These are phyloP conservation scores for Rhodotorula sp. DNA, from an alignment of 1,284 basidiomycete species.

Conservation along the genomic window DNA sequence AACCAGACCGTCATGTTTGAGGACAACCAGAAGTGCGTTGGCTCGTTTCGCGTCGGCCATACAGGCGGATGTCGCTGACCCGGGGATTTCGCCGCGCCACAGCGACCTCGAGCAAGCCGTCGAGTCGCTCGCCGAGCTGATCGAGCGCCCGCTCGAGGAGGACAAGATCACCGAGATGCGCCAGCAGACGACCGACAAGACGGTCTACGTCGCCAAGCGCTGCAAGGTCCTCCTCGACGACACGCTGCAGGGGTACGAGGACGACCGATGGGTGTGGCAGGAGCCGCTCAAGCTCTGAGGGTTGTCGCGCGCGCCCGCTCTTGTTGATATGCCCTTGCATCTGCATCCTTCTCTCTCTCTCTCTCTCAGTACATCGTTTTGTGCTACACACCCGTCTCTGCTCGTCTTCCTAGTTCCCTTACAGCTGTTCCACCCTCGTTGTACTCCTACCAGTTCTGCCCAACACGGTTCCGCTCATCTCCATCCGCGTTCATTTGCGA, in stretches of 20 bases:
- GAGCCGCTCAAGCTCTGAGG: constrained; percentile 37
- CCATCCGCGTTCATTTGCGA: too few relatives aligned
- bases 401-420: too few relatives aligned
- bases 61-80: background rate
- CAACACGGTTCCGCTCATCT: too few relatives aligned
- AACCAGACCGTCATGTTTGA: constrained; percentile 96
- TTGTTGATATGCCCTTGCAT: too few relatives aligned
- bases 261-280: constrained; percentile 54
- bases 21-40: constrained; percentile 81
- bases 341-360: too few relatives aligned
- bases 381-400: too few relatives aligned
- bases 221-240: constrained; percentile 94
- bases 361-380: too few relatives aligned
- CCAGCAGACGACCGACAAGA: constrained; percentile 92
- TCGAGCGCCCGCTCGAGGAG: constrained; percentile 86
- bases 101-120: constrained; percentile 93
- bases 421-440: too few relatives aligned
- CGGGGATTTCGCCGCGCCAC: background rate
- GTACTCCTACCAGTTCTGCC: too few relatives aligned
- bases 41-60: background rate
- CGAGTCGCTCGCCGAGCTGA: constrained; percentile 86
- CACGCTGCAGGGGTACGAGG: constrained; percentile 84
- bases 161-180: constrained; percentile 78
- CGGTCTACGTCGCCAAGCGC: constrained; percentile 70
- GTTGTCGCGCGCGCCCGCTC: too few relatives aligned